Evolutionary conservation across 148 eudicot genomes (phyloP), one percentile per base, ranked within the genome.

Genomic region (Chenopodium berlandieri): DNA sequence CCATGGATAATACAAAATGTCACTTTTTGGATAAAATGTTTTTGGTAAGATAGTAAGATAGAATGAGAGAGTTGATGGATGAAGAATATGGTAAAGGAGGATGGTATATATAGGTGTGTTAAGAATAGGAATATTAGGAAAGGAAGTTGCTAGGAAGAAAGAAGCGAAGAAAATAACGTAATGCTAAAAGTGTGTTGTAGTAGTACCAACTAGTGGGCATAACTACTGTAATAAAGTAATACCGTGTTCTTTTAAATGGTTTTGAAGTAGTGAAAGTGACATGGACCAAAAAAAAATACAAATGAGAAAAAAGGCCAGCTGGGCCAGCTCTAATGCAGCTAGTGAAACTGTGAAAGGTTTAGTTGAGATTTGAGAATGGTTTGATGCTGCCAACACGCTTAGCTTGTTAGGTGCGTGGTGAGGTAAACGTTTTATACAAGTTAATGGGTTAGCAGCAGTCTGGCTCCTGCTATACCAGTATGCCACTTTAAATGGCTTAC

Each of bases 111-210:
- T 75, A 75, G 31, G 20, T 63, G 14, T 25, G 47, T 54, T 25
- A 13, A 16, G 48, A 7, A 32, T 3, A 34, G 37, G 37, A 2
- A 34, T 34, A 34, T 34, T 56, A 7, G 48, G 63, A 76, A 63
- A 62, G 79, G 79, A 76, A 76, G 79, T 46, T 76, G 47, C 79
- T 9, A 62, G 70, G 79, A 76, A 76, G 68, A 46, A 10, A 50
- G 52, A 78, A 64, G 47, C 19, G 20, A 32, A 78, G 73, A 20
- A 20, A 5, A 7, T 58, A 22, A 22, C 11, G 25, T 62, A 62
- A 19, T 58, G 23, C 44, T 6, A 46, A 23, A 22, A 63, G 40
- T 22, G 17, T 58, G 63, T 19, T 19, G 63, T 19, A 14, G 7
- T 13, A 62, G 66, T 62, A 27, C 37, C 7, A 31, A 68, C 72